phyloP scores from a whole-genome alignment of 169 alveolate genomes.

The Plasmodium coatneyi region DNA sequence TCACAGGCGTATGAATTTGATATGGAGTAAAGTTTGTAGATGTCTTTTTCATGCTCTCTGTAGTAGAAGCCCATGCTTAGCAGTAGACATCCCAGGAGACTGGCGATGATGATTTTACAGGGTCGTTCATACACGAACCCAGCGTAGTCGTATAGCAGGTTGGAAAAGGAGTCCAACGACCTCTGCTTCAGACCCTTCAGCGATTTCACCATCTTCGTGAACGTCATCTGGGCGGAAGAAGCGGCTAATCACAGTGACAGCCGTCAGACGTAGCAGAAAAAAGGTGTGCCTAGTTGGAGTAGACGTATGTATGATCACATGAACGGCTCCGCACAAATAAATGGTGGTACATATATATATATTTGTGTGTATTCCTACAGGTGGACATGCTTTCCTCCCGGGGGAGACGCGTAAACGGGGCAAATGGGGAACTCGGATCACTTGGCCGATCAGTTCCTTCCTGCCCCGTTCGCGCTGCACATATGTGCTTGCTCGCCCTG shows the following conservation, averaged over 20 bases:
- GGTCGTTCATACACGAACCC: slow-evolving; percentile 72
- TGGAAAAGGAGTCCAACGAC: slow-evolving; percentile 24
- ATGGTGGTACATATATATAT: background rate
- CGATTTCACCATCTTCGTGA: background rate
- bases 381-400: background rate
- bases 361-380: background rate
- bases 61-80: slow-evolving; percentile 26
- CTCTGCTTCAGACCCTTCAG: slow-evolving; percentile 16
- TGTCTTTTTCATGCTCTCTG: slow-evolving; percentile 55
- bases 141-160: slow-evolving; percentile 25
- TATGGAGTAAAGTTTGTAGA: slow-evolving; percentile 40
- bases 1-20: slow-evolving; percentile 39
- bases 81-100: slow-evolving; percentile 8
- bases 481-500: background rate
- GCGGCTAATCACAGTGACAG: background rate
- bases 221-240: background rate
- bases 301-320: background rate
- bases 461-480: background rate
- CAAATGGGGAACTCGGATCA: background rate
- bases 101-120: background rate
- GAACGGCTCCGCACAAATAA: background rate
- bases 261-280: background rate
- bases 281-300: background rate
- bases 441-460: background rate
- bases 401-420: background rate